phyloP scores from a whole-genome alignment of 139 green algal species.

The Chlamydomonas schloesseri region DNA sequence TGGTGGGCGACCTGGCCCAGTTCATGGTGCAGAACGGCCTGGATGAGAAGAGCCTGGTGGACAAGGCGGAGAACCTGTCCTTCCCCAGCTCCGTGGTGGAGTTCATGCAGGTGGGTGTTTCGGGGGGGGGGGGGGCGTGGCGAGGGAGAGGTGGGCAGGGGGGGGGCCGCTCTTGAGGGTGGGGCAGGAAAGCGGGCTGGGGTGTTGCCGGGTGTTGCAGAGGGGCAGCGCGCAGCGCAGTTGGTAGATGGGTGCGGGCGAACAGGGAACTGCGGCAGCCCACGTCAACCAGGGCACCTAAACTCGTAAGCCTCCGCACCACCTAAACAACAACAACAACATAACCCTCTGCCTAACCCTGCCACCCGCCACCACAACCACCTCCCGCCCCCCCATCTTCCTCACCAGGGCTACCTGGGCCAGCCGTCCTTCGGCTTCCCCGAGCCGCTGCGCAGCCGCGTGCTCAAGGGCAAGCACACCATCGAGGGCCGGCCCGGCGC shows the following conservation, averaged over 20 bases:
- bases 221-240: no score
- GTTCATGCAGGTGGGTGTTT: constrained; percentile 84
- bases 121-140: no score
- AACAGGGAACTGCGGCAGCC: no score
- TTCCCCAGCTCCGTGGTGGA: constrained; percentile 91
- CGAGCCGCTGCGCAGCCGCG: constrained; percentile 82
- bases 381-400: not conserved
- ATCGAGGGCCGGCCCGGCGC: constrained; percentile 85
- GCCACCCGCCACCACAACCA: not conserved
- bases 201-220: no score
- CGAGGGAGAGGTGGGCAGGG: not conserved
- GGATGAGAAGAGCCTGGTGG: constrained; percentile 82
- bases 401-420: constrained; percentile 72
- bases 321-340: no score
- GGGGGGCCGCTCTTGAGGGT: not conserved
- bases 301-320: no score
- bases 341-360: no score
- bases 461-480: constrained; percentile 81
- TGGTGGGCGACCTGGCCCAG: constrained; percentile 94
- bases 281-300: no score
- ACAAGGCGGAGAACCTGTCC: constrained; percentile 80
- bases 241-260: no score
- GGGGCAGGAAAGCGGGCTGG: no score
- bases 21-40: constrained; percentile 97
- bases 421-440: constrained; percentile 87